A percentile compares a stretch with the other conserved stretches of the same genome.
Evolutionary conservation across 108 stramenopile species (phyloP).

Genomic region (Stephanodiscus minutulus): DNA sequence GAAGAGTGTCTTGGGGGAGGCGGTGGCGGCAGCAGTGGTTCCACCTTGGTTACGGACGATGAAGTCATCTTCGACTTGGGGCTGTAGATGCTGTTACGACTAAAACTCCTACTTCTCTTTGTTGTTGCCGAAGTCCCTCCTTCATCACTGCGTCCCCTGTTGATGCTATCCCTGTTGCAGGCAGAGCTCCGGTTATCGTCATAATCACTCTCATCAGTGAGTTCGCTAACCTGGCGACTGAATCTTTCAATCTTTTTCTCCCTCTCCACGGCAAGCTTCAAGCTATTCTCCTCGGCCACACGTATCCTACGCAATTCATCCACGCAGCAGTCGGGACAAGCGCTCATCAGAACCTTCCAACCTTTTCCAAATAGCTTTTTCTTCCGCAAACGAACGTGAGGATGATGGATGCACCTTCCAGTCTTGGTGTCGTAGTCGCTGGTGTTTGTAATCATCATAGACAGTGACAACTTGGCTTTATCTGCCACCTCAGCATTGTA

Average conservation of each 20-base stretch:
- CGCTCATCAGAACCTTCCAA: constrained; percentile 51
- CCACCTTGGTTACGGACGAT: background rate
- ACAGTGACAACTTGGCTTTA: background rate
- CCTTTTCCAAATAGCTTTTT: constrained; percentile 46
- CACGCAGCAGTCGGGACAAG: constrained; percentile 52
- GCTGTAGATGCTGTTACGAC: no score
- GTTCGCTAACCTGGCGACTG: background rate
- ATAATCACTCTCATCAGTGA: no score
- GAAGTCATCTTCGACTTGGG: background rate
- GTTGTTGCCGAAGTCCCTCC: background rate
- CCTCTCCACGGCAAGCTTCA: constrained; percentile 1
- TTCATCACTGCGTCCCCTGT: background rate
- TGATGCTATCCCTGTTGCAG: no score
- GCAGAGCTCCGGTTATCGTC: no score
- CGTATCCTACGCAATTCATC: constrained; percentile 36
- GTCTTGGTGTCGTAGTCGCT: constrained; percentile 38
- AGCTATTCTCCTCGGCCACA: constrained; percentile 3
- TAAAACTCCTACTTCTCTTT: background rate
- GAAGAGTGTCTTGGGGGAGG: background rate
- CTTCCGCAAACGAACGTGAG: constrained; percentile 44
- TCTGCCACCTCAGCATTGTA: background rate
- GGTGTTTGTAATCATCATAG: constrained; percentile 14
- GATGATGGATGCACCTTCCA: constrained; percentile 41
- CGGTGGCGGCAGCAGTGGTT: background rate
- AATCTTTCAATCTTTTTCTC: background rate